Evolutionary conservation across 495 filamentous ascomycete species (phyloP).

Genomic region (Xylaria telfairii): DNA sequence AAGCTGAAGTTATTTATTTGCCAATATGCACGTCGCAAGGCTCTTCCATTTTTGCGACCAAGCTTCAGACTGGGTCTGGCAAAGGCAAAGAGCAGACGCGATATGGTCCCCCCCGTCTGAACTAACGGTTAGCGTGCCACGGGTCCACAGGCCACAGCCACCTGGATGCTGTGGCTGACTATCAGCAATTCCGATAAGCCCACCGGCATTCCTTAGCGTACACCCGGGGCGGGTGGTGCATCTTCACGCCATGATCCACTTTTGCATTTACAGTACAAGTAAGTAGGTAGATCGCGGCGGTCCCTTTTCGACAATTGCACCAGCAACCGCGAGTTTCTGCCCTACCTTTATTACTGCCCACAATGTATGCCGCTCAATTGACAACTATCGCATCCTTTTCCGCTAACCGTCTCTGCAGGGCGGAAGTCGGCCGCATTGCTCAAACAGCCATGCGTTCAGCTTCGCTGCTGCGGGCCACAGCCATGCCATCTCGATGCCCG

Average conservation of each 20-base stretch:
- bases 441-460: conserved; percentile 32
- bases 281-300: too few species aligned
- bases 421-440: conserved; percentile 35
- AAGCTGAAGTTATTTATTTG: conserved; percentile 11
- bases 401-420: conserved; percentile 28
- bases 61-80: conserved; percentile 8
- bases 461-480: conserved; percentile 25
- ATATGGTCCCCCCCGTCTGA: background rate
- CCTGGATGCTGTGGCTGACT: background rate
- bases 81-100: conserved; percentile 1
- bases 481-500: conserved; percentile 31
- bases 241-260: background rate
- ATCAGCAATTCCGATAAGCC: background rate
- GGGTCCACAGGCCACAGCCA: background rate
- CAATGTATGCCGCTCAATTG: conserved; percentile 6
- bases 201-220: background rate
- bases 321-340: background rate
- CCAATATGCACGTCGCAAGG: conserved; percentile 12
- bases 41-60: conserved; percentile 26
- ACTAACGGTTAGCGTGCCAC: background rate
- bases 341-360: background rate
- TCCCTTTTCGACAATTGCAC: background rate
- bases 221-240: background rate
- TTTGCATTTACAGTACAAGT: too few species aligned
- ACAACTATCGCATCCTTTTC: background rate